Base-by-base conservation (phyloP, 495 filamentous ascomycete genomes). In the Hypoxylon lienhwacheense region DNA sequence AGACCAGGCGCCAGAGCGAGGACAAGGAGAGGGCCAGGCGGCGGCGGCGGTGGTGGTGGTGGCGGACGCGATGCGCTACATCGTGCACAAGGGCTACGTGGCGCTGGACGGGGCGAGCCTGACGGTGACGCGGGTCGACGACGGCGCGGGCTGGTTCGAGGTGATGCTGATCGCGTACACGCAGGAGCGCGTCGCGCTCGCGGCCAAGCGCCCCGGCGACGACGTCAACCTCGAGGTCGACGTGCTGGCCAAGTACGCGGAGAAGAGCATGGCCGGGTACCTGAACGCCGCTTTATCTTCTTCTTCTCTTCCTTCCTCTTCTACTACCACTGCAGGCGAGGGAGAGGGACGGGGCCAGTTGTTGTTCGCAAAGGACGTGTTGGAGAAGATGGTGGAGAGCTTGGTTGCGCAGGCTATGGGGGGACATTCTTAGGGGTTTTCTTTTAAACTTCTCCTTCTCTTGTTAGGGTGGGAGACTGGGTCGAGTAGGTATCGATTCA, bases 141-240 rank as follows among this genome's bases (percentile, higher is more conserved):
- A 88, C 26, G 73, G 59, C 22, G 87, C 85, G 54, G 86, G 84
- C 5, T 97, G 88, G 85, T 97, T 88, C 83, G 93, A 97, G 81
- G 87, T 99, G 7, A 99, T 99, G 95, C 74, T 99, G 34, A 96
- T 99, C 69, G 83, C 89, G n/a, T 99, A 99, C 64, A 96, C 95
- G 29, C 95, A 97, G 76, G 90, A 91, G 73, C 85, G 85, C 70
- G 83, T 97, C 25, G 89, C 96, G 1, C 88, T 87, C 50, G 89
- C 87, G 7, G 72, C 68, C 7, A 97, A 99, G 80, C 75, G 78
- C 68, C 70, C 75, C n/a, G 91, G 95, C 1, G 90, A 96, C 4
- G 77, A 81, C 41, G 90, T 97, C 22, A 99, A 99, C 70, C 85
- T 97, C 12, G 95, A 99, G 78, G 95, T 97, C 42, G 95, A 99